A percentile compares a stretch with the other conserved stretches of the same genome.
These are phyloP conservation scores for Syzygium oleosum DNA, from an alignment of 345 rosid species.

Conservation along the genomic window DNA sequence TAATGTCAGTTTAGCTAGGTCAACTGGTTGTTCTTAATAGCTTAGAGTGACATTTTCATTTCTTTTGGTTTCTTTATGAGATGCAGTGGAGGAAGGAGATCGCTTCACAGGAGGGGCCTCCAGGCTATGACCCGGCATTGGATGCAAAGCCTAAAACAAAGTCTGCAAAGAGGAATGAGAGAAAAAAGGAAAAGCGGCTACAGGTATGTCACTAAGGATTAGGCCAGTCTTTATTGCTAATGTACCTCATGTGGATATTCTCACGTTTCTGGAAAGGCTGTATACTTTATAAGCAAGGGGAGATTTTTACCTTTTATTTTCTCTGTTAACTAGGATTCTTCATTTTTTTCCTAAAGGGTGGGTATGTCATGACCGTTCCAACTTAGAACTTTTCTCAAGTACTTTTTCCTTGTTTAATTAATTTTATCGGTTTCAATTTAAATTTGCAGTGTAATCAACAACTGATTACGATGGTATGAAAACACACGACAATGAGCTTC, in stretches of 20 bases:
- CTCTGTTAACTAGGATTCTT: not conserved
- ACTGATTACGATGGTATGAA: not conserved
- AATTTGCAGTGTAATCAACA: not conserved
- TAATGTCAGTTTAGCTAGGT: not conserved
- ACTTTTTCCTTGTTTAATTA: not conserved
- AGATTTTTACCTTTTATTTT: not conserved
- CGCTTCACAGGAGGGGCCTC: constrained; percentile 53
- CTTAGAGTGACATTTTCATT: not conserved
- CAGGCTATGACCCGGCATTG: constrained; percentile 59
- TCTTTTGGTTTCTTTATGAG: not conserved
- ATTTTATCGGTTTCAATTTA: not conserved
- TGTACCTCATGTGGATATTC: not conserved
- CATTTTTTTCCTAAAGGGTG: not conserved
- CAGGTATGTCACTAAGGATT: constrained; percentile 32
- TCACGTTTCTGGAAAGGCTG: not conserved
- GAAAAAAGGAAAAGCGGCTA: constrained; percentile 83
- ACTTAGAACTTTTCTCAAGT: not conserved
- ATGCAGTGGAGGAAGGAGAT: constrained; percentile 76
- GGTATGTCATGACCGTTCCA: not conserved
- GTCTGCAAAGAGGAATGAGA: constrained; percentile 71
- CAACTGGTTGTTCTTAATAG: not conserved
- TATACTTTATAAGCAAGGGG: not conserved
- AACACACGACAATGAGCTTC: not conserved
- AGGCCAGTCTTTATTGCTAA: not conserved
- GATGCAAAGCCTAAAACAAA: constrained; percentile 78